Base-by-base conservation (phyloP, 768 basidiomycete genomes). In the Artomyces pyxidatus region DNA sequence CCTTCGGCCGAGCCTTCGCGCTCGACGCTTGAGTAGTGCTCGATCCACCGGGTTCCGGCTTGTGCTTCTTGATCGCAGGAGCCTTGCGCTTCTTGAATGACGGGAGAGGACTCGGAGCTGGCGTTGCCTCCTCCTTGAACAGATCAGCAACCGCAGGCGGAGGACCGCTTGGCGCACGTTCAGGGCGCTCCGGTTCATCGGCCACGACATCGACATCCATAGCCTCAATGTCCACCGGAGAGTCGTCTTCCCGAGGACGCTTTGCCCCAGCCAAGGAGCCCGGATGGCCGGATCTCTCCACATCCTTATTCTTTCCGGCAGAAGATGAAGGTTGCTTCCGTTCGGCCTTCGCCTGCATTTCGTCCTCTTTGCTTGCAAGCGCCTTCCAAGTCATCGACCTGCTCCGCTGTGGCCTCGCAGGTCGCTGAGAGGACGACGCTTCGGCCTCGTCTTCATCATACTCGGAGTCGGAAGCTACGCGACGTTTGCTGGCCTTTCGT, bases 61-160 rank as follows among this genome's bases (percentile, higher is more conserved):
- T 56, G 43, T 50, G 50, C 49, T 56, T 56, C 46, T 37, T 56
- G 29, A 57, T 55, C 11, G 53, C 42, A 14, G 56, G 56, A 16
- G 55, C 44, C 38, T 54, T 50, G 32, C 48, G 55, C 26, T 56
- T 56, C 47, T 57, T 57, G 25, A 56, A 56, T 12, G 49, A 49
- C 30, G 55, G 55, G 37, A 54, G 53, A 16, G 53, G 17, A 25
- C 45, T 26, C n/a, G 47, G 28, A 3, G 17, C 16, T 53, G 47
- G 3, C n/a, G n/a, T n/a, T 6, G 54, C 17, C 22, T 56, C 54
- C 23, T 49, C 54, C 29, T 53, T 56, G 25, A 37, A 30, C n/a
- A 32, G n/a, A 9, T 50, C 54, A 6, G 19, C 27, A 11, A 17
- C 45, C 11, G 19, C 37, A 6, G 37, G 37, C 19, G 26, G 35